These are phyloP conservation scores for Trypanosoma rangeli DNA, from an alignment of 208 protist species.

Conservation along the genomic window DNA sequence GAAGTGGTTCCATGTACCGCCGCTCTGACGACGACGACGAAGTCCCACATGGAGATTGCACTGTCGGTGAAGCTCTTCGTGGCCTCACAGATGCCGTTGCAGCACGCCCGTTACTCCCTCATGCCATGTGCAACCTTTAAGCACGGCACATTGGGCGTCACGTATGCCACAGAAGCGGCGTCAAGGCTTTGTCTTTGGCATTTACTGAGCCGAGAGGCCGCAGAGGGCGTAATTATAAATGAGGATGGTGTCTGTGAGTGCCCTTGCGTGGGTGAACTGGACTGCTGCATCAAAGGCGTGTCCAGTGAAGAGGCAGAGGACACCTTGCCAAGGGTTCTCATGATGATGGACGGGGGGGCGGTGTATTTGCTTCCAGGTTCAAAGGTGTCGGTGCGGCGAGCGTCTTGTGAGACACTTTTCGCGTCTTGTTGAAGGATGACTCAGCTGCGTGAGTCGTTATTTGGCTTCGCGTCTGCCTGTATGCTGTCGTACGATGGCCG, in stretches of 20 bases:
- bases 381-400: constrained; percentile 39
- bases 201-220: constrained; percentile 71
- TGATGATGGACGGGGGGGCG: constrained; percentile 66
- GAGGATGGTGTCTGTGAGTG: constrained; percentile 81
- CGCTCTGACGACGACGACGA: constrained; percentile 14
- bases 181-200: constrained; percentile 73
- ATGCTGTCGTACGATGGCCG: constrained; percentile 22
- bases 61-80: constrained; percentile 53
- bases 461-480: not conserved
- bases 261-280: constrained; percentile 34
- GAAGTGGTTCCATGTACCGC: constrained; percentile 32
- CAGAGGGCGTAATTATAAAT: constrained; percentile 50
- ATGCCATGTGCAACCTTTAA: constrained; percentile 61
- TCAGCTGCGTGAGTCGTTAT: not conserved
- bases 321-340: constrained; percentile 23
- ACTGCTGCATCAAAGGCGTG: constrained; percentile 31
- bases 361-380: constrained; percentile 45
- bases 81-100: constrained; percentile 73
- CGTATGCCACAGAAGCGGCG: constrained; percentile 51
- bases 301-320: not conserved
- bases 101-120: constrained; percentile 68
- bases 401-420: constrained; percentile 16
- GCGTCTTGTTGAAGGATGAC: constrained; percentile 16
- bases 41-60: constrained; percentile 1
- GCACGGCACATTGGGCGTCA: constrained; percentile 40